Evolutionary conservation across 495 filamentous ascomycete genomes (phyloP), one percentile per base, ranked within the genome.

Genomic region (Poronia punctata): DNA sequence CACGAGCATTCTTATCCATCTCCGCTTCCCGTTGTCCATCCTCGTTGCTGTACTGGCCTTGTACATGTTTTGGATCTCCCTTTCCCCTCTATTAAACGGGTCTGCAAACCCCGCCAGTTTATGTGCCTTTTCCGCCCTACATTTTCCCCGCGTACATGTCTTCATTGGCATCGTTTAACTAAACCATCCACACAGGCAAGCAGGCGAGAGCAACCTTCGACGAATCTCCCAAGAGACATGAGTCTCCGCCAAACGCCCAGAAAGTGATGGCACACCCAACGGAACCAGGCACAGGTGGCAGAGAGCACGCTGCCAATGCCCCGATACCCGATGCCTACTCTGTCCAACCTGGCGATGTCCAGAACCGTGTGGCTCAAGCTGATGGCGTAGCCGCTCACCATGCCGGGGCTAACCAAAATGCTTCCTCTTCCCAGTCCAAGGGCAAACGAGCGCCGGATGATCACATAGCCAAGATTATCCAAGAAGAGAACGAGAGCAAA

Each of bases 401-500:
- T 40, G 60, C 48, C 41, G 66, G 62, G 23, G 53, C 49, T 23
- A 48, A 54, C 54, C 59, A 69, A 40, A 37, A 37, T 8, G 49
- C 53, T 8, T 50, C 48, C 3, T 45, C 47, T 10, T 37, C 29
- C 5, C 47, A 29, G 16, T 51, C 50, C 3, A 31, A 62, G 59
- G 66, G 49, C 54, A 72, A 64, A 66, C 80, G 76, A 36, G 59
- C 73, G 22, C 80, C 85, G 39, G 70, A 77, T 6, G 58, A 69
- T n/a, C 76, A 82, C 40, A 74, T 96, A 30, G 85, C 86, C 52
- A 78, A 81, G 35, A 81, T 97, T 16, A 79, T 98, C 4, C 84
- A 87, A 26, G 92, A 98, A 61, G 92, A 98, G 68, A 83, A 85
- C 37, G 80, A 80, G 50, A 83, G 64, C 60, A 82, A 81, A 56